Conservation (phyloP, 768 basidiomycete genomes). For the Leccinum barrowsii region DNA sequence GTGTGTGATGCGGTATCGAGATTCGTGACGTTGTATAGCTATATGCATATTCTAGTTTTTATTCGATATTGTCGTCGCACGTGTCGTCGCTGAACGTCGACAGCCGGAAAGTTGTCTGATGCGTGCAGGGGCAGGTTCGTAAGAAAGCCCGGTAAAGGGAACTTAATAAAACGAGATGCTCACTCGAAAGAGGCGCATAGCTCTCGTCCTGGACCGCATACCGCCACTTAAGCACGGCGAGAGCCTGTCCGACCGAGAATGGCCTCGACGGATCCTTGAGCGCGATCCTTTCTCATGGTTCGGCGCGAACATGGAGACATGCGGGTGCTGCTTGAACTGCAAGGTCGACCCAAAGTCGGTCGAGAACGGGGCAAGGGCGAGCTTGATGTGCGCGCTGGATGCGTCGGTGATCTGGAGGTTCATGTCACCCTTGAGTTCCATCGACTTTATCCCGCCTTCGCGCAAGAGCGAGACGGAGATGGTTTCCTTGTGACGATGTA, state of each 20-base stretch:
- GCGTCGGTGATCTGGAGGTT: conserved; percentile 84
- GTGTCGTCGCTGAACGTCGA: too few relatives aligned
- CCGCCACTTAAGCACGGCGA: conserved; percentile 92
- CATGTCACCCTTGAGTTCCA: conserved; percentile 95
- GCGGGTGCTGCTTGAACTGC: conserved; percentile 97
- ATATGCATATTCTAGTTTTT: too few relatives aligned
- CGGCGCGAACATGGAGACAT: conserved; percentile 82
- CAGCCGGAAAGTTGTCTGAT: too few relatives aligned
- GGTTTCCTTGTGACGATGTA: conserved; percentile 81
- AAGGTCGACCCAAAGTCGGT: conserved; percentile 63
- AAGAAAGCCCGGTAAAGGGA: too few relatives aligned
- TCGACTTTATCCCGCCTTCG: conserved; percentile 85
- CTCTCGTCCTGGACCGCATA: conserved; percentile 90
- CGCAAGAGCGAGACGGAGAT: conserved; percentile 78
- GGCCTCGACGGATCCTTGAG: conserved; percentile 78
- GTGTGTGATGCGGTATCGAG: too few relatives aligned
- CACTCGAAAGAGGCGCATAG: conserved; percentile 87
- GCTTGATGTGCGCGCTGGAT: conserved; percentile 63
- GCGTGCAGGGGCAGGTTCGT: too few relatives aligned
- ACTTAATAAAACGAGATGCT: conserved; percentile 25
- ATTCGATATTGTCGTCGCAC: too few relatives aligned
- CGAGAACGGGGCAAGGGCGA: conserved; percentile 57
- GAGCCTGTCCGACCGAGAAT: conserved; percentile 85
- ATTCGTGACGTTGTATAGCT: too few relatives aligned
- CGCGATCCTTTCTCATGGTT: conserved; percentile 63